phyloP scores from a whole-genome alignment of 148 eudicot species.

The Chenopodium quinoa region DNA sequence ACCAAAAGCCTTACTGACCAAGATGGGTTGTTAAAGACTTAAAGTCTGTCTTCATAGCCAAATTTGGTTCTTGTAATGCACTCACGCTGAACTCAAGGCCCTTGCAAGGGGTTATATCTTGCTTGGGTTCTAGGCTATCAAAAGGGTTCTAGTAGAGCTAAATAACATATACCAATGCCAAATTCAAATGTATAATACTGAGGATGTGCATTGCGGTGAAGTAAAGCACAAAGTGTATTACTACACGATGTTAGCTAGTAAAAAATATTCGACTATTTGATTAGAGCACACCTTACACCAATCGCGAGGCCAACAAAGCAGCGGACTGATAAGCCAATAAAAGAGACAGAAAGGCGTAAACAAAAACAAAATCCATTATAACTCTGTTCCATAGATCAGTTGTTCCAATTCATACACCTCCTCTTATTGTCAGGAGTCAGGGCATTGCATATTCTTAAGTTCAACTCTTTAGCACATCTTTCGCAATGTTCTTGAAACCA shows the following conservation, averaged over 20 bases:
- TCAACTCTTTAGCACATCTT: too few species aligned
- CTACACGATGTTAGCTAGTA: neutral
- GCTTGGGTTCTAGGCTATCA: neutral
- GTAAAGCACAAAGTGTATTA: neutral
- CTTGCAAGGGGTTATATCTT: too few species aligned
- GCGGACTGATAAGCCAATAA: neutral
- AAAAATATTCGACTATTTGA: neutral
- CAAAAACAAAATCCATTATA: too few species aligned
- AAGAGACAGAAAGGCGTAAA: too few species aligned
- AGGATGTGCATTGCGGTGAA: neutral
- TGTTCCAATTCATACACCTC: neutral
- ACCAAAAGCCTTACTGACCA: too few species aligned
- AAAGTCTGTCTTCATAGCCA: too few species aligned
- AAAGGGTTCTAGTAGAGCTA: neutral
- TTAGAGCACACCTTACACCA: too few species aligned
- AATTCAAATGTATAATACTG: neutral
- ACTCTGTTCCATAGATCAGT: neutral
- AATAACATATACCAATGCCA: neutral
- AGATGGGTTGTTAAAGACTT: too few species aligned
- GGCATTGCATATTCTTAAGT: neutral
- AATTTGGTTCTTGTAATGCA: too few species aligned
- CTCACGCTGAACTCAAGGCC: too few species aligned
- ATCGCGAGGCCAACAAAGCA: too few species aligned
- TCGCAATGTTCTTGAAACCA: neutral
- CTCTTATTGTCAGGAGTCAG: neutral